Base-by-base conservation (phyloP, 331 rosid genomes). In the Spiraea crenata region DNA sequence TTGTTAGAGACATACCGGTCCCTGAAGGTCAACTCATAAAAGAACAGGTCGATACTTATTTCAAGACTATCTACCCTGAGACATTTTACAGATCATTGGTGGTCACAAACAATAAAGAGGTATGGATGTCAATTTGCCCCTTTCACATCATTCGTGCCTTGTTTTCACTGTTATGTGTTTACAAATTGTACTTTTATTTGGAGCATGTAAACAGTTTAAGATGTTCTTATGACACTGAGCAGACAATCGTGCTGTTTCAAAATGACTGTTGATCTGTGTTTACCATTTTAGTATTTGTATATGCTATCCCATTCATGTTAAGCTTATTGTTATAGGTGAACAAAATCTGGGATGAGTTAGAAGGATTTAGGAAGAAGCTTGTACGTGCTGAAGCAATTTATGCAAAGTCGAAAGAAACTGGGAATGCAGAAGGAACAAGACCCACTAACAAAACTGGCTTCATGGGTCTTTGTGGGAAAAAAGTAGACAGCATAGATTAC, bases 1-100 rank as follows among this genome's bases (percentile, higher is more conserved):
- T 95, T 70, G 99, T 95, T 44, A 89, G 99, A 81, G 99, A 95
- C 82, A 86, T 95, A 67, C 99, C 99, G 73, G 84, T 10, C 34
- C 38, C 80, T 74, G 81, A 78, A 51, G 96, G 93, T 57, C 89
- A 71, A 66, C 82, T 84, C 50, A 86, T 85, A 67, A 91, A 89
- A 82, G 97, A 95, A 34, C 95, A 85, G 54, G 83, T 95, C 39
- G 99, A 95, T 73, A 47, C 92, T 6, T 88, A 74, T 72, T 95
- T 95, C 49, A 76, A 59, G 70, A 40, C 78, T 60, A 79, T 91
- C 82, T 87, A 91, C 50, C 92, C 90, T 0, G 95, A 95, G 6
- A 59, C 93, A 3, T 95, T 86, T 78, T 91, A 95, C 89, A 82
- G 91, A 71, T 87, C 99, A 25, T 77, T 95, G 88, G 72, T 95